These are phyloP conservation scores for Pythium sukuiense DNA, from an alignment of 352 stramenopile species.

Conservation along the genomic window DNA sequence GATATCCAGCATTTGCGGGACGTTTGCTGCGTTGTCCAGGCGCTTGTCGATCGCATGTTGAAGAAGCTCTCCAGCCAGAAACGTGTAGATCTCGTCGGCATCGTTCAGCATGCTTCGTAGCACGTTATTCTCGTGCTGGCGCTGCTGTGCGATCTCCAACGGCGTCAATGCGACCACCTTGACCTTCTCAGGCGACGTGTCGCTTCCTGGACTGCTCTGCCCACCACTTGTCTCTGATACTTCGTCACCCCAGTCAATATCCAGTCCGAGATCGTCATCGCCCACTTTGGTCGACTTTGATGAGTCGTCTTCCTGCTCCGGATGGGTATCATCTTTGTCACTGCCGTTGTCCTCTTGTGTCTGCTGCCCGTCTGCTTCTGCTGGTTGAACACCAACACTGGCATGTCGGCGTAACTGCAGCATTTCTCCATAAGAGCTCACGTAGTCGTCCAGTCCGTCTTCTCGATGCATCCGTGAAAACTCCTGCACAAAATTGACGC, in stretches of 20 bases:
- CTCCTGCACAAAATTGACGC: constrained; percentile 47
- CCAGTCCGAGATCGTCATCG: constrained; percentile 22
- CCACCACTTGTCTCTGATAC: not conserved
- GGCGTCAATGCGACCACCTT: not conserved
- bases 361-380: not conserved
- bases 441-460: constrained; percentile 54
- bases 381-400: not conserved
- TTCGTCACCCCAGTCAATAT: constrained; percentile 26
- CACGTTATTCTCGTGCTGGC: constrained; percentile 21
- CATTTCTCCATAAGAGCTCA: constrained; percentile 30
- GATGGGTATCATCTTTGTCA: not conserved
- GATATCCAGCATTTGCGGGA: constrained; percentile 66
- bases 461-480: constrained; percentile 62
- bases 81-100: constrained; percentile 64
- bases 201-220: not conserved
- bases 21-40: constrained; percentile 33
- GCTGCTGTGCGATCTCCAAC: not conserved
- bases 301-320: constrained; percentile 12
- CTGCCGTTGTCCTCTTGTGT: not conserved
- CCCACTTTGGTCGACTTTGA: not conserved
- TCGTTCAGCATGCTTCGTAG: constrained; percentile 37
- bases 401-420: constrained; percentile 14
- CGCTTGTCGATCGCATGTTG: constrained; percentile 33
- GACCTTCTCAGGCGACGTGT: not conserved
- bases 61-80: constrained; percentile 48